phyloP scores from a whole-genome alignment of 108 stramenopile species.

The Craspedostauros australis region DNA sequence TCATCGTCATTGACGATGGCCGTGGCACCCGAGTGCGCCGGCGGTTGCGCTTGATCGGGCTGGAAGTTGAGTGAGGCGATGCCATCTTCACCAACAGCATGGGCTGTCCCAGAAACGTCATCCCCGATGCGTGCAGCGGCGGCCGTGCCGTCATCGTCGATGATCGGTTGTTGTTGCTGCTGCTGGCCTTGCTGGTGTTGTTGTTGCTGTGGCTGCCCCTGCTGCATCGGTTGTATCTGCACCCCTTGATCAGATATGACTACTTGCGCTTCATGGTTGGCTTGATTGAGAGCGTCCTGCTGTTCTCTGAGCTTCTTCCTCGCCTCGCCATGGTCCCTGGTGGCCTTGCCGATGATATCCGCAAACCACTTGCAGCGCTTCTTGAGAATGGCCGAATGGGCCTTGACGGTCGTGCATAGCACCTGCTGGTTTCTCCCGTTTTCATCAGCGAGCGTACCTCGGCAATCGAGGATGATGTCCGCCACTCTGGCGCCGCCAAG shows the following conservation, averaged over 20 bases:
- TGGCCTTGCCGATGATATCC: slow-evolving; percentile 41
- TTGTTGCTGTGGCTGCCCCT: neutral
- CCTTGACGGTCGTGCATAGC: slow-evolving; percentile 41
- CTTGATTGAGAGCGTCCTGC: neutral
- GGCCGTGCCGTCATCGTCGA: no score
- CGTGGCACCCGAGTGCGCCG: no score
- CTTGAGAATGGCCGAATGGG: slow-evolving; percentile 49
- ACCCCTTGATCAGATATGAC: neutral
- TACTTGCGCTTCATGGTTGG: slow-evolving; percentile 2
- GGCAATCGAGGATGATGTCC: slow-evolving; percentile 70
- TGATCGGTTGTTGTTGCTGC: no score
- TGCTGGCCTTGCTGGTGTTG: neutral
- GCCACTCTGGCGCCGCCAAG: slow-evolving; percentile 18
- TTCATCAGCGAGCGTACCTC: slow-evolving; percentile 60
- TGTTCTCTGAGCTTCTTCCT: neutral
- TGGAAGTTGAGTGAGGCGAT: no score
- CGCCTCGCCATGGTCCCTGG: slow-evolving; percentile 33
- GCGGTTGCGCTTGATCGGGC: no score
- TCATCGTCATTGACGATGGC: slow-evolving; percentile 44
- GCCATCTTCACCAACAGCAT: no score
- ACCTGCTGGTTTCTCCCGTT: slow-evolving; percentile 62
- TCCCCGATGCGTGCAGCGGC: no score
- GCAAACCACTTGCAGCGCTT: slow-evolving; percentile 72
- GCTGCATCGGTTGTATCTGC: neutral
- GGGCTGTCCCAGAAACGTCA: no score